Base-by-base conservation (phyloP, 2,329 filamentous ascomycete species). In the Verticillium zaregamsianum region DNA sequence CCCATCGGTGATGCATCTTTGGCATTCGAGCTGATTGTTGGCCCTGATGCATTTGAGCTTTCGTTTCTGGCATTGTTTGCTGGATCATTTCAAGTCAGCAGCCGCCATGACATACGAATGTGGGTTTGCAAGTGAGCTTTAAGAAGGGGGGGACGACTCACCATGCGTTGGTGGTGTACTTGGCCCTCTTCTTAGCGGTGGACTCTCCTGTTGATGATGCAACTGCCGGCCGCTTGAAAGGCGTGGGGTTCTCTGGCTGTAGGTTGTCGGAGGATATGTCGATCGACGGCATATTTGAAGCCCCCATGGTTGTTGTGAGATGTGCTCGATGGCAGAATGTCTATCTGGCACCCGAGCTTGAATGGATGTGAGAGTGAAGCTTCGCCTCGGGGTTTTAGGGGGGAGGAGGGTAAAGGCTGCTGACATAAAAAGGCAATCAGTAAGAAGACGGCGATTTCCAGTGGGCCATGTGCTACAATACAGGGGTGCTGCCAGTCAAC, bases 161-260 rank as follows among this genome's bases (percentile, higher is more conserved):
- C 74, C 74, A 77, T 15, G 74, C 74, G 3, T 74, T 70, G 8
- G 74, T 66, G 0, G 74, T 76, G 61, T 77, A 77, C 61, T 74
- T 77, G 1, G 74, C 72, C 39, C 74, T 67, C 66, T 76, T 76
- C 20, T 57, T 49, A 65, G 81, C 82, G 81, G 7, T n/a, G 20
- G 40, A n/a, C 40, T 49, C 40, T 23, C n/a, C 40, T 12, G 40
- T 23, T 14, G 20, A 49, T 23, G 40, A 11, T 5, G n/a, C 40
- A 23, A n/a, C 20, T 49, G 40, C 40, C 9, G 40, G 40, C 12
- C 40, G 40, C 20, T 49, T 49, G 40, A 23, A 25, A 2, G 40
- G 40, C 40, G 40, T 49, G 7, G 7, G 3, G 14, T 49, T 49
- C 20, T 49, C 40, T 25, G 40, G 1, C 3, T 8, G 40, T 12